phyloP scores from a whole-genome alignment of 2,329 filamentous ascomycete species.

The Plenodomus biglobosus region DNA sequence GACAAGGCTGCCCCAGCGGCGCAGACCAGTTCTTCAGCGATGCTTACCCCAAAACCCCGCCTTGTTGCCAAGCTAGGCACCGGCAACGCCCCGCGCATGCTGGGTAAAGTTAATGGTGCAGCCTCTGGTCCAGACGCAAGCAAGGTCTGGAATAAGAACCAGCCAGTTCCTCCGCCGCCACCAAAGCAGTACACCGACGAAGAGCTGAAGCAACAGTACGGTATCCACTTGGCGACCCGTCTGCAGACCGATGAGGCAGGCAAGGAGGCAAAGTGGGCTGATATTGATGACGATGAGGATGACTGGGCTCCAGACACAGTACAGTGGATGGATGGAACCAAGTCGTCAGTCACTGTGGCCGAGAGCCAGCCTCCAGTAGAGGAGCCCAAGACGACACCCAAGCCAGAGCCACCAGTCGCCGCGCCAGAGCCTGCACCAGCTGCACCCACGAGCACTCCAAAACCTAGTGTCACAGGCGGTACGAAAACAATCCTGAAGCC shows the following conservation, averaged over 20 bases:
- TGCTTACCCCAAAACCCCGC: conserved; percentile 64
- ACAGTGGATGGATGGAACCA: conserved; percentile 86
- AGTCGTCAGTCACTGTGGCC: conserved; percentile 69
- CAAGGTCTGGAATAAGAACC: conserved; percentile 87
- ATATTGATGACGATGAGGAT: conserved; percentile 86
- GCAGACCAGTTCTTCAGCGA: conserved; percentile 50
- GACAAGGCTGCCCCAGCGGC: conserved; percentile 55
- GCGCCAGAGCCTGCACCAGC: conserved; percentile 38
- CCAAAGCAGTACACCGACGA: conserved; percentile 84
- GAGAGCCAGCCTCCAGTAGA: conserved; percentile 40
- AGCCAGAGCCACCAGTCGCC: conserved; percentile 39
- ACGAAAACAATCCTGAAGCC: conserved; percentile 55
- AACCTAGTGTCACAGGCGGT: conserved; percentile 40
- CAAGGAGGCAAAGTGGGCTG: conserved; percentile 82
- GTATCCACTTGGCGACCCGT: conserved; percentile 80
- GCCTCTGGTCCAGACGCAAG: conserved; percentile 67
- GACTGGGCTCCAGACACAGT: conserved; percentile 85
- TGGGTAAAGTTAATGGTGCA: conserved; percentile 61
- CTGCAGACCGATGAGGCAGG: conserved; percentile 71
- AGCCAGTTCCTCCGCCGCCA: conserved; percentile 70
- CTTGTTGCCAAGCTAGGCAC: conserved; percentile 73
- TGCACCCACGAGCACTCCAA: conserved; percentile 35
- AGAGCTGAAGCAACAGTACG: conserved; percentile 79
- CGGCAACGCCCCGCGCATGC: conserved; percentile 55
- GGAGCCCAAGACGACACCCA: conserved; percentile 29